Conservation (phyloP, 2,329 filamentous ascomycete genomes). For the Colletotrichum lentis region DNA sequence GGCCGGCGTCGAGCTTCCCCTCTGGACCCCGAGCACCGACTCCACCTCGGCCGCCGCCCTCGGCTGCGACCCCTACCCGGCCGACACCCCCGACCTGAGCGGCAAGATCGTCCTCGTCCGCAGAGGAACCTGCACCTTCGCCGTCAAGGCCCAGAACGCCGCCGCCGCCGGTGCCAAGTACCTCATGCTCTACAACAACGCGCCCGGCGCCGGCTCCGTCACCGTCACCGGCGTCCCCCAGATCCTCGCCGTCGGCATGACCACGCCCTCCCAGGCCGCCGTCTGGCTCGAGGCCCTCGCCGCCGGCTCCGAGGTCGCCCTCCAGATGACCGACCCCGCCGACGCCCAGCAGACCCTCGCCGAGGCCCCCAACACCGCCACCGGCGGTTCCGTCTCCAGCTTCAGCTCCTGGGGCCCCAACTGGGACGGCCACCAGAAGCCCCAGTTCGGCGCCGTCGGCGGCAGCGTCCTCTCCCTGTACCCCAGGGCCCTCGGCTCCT, state of each 20-base stretch:
- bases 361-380: constrained; percentile 50
- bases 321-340: constrained; percentile 54
- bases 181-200: constrained; percentile 69
- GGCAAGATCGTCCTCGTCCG: constrained; percentile 67
- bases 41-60: constrained; percentile 54
- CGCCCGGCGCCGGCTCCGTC: constrained; percentile 47
- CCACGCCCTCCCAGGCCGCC: constrained; percentile 52
- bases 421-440: constrained; percentile 65
- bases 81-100: constrained; percentile 64
- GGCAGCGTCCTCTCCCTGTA: constrained; percentile 67
- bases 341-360: constrained; percentile 49
- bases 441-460: constrained; percentile 64
- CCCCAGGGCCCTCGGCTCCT: constrained; percentile 55
- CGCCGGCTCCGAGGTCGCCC: constrained; percentile 53
- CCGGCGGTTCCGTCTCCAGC: constrained; percentile 60
- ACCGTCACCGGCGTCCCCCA: constrained; percentile 45
- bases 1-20: constrained; percentile 55
- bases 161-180: constrained; percentile 65
- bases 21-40: constrained; percentile 61
- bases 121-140: constrained; percentile 65
- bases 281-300: constrained; percentile 55
- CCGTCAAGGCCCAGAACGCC: constrained; percentile 62
- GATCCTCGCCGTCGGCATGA: constrained; percentile 53
- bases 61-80: constrained; percentile 62
- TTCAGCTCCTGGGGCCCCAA: constrained; percentile 69